Evolutionary conservation across 2,329 filamentous ascomycete genomes (phyloP).

Genomic region (Cercospora janseana): DNA sequence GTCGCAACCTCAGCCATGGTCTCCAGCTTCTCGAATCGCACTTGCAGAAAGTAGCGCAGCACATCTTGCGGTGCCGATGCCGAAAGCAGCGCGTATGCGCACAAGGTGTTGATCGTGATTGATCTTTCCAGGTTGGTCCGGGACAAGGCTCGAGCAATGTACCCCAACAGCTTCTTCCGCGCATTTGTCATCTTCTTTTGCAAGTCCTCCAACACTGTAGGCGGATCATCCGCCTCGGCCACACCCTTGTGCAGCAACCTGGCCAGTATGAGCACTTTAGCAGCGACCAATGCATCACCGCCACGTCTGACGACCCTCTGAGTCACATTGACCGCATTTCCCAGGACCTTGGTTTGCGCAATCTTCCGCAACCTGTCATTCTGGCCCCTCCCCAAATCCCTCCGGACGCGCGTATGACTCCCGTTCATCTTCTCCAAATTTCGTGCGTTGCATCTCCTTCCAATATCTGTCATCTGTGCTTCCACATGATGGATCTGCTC

Average conservation of each 20-base stretch:
- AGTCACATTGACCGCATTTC: slow-evolving; percentile 55
- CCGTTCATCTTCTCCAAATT: slow-evolving; percentile 64
- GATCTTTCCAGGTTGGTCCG: slow-evolving; percentile 40
- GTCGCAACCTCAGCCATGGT: slow-evolving; percentile 55
- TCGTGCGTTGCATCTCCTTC: slow-evolving; percentile 71
- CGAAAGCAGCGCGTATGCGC: slow-evolving; percentile 77
- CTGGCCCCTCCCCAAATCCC: slow-evolving; percentile 14
- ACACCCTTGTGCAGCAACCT: slow-evolving; percentile 73
- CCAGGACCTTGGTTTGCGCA: slow-evolving; percentile 47
- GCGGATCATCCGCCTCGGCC: slow-evolving; percentile 49
- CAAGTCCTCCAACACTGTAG: slow-evolving; percentile 60
- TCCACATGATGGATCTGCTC: slow-evolving; percentile 73
- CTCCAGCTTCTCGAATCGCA: slow-evolving; percentile 67
- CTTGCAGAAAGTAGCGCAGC: slow-evolving; percentile 71
- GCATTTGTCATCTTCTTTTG: slow-evolving; percentile 63
- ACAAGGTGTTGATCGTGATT: slow-evolving; percentile 67
- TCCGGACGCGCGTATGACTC: slow-evolving; percentile 38
- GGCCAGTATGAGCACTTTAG: slow-evolving; percentile 69
- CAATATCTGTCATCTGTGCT: slow-evolving; percentile 67
- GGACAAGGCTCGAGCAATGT: slow-evolving; percentile 56
- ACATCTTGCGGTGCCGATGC: slow-evolving; percentile 78
- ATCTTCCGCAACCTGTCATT: slow-evolving; percentile 13
- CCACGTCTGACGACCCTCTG: slow-evolving; percentile 53
- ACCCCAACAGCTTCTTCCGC: slow-evolving; percentile 63
- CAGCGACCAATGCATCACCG: slow-evolving; percentile 54